Evolutionary conservation across 768 basidiomycete genomes (phyloP), one percentile per base, ranked within the genome.

Genomic region (Mycena belliarum): DNA sequence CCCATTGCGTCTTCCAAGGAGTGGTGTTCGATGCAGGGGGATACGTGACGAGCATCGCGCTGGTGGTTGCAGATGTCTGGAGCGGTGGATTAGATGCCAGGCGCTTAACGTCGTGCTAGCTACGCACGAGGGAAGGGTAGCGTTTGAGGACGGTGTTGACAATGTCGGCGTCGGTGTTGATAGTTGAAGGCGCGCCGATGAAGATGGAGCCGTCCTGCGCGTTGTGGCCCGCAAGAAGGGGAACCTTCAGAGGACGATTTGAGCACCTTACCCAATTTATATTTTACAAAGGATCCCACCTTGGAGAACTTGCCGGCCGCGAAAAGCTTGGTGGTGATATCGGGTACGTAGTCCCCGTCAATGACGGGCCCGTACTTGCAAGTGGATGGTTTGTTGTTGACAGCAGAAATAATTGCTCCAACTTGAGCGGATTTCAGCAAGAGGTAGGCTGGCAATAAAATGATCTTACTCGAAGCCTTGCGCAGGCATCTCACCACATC

Each of bases 301-400:
- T 64, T 65, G 26, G 54, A 62, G 55, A 73, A 73, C 7, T 61
- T 66, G 14, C 70, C 69, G 9, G 53, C 50, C 18, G 63, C 21
- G 29, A 73, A 64, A 38, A 73, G 52, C 38, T 63, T 58, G 23
- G 65, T 58, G 33, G 72, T 65, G 55, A 69, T 65, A 40, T 66
- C 70, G 18, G 69, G 60, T n/a, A 65, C 29, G 45, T 56, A 67
- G 47, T 54, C 21, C 51, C 63, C 63, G 52, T 67, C 66, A 24
- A 67, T 61, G 38, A 67, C 61, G 14, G 66, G 66, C 38, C 41
- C 47, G 33, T 61, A 68, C 37, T 64, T 64, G 61, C 64, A 65
- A 23, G 61, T 67, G 20, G 67, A 59, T 16, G 67, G 63, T 25
- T 67, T 67, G 47, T 67, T 63, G 61, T 73, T 72, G 46, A 73